Evolutionary conservation across 768 basidiomycete species (phyloP), one percentile per base, ranked within the genome.

Genomic region (Coprinellus micaceus): DNA sequence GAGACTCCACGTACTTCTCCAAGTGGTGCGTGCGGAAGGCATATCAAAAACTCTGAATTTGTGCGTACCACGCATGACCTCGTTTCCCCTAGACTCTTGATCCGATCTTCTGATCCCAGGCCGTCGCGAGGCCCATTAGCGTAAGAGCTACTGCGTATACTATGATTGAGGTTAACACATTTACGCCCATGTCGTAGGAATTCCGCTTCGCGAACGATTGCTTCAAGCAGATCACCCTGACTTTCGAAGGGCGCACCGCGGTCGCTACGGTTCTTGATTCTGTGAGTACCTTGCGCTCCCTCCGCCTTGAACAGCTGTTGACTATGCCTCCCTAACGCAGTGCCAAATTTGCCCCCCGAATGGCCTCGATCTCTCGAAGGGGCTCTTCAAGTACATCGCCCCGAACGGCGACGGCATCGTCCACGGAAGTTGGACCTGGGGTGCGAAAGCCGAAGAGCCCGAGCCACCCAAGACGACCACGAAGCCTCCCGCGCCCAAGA

Each of bases 311-410:
- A 6, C n/a, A 4, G n/a, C n/a, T n/a, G n/a, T n/a, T n/a, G n/a
- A n/a, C n/a, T 30, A 36, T 11, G 29, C 7, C 15, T 11, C 26
- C 6, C 7, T 6, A 13, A 17, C 30, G 17, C 12, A 54, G 53
- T 54, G 53, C 53, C 43, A 19, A 3, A 33, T 22, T 9, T 54
- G 53, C 29, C 43, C 53, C 28, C 24, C 21, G 15, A 29, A 29
- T 30, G 53, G 53, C 43, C 53, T 54, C 19, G 53, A 54, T 29
- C 29, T 54, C 19, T 45, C 53, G 7, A 7, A 10, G 13, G 53
- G 53, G 24, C 53, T 54, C 29, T 54, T 54, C 43, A 22, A 44
- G 24, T 22, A 33, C 28, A 26, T 54, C 7, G 44, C 53, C 25
- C 43, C 41, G 15, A 12, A 45, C 17, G 44, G 53, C 9, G 53